A percentile compares a stretch with the other conserved stretches of the same genome.
Conservation (phyloP, 2,329 filamentous ascomycete genomes). For the Fusarium newnesense region DNA sequence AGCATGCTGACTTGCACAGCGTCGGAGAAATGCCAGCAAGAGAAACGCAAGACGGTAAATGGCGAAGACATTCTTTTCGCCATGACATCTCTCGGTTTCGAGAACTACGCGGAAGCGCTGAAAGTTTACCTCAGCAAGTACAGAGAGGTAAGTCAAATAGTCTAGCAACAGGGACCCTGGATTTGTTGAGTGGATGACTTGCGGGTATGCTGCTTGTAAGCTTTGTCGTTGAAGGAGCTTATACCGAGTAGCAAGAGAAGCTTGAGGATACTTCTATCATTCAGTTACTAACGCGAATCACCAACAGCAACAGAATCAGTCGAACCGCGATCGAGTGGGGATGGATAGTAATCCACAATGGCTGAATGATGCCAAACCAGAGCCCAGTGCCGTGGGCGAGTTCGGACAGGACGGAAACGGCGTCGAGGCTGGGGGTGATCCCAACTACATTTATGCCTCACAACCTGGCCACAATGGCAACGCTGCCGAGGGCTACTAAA, state of each 20-base stretch:
- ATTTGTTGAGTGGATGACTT: neutral
- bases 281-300: slow-evolving; percentile 13
- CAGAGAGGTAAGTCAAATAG: slow-evolving; percentile 80
- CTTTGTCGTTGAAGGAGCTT: neutral
- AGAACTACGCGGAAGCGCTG: slow-evolving; percentile 97
- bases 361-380: slow-evolving; percentile 48
- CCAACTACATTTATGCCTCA: slow-evolving; percentile 64
- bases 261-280: neutral
- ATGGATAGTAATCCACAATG: slow-evolving; percentile 50
- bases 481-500: slow-evolving; percentile 63
- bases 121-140: slow-evolving; percentile 99
- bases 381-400: slow-evolving; percentile 49
- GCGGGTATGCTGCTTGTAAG: neutral
- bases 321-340: slow-evolving; percentile 52
- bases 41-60: slow-evolving; percentile 99
- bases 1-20: slow-evolving; percentile 64
- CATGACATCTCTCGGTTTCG: slow-evolving; percentile 98
- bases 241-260: neutral
- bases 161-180: neutral
- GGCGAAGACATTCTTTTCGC: slow-evolving; percentile 98
- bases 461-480: slow-evolving; percentile 69
- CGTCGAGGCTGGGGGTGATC: slow-evolving; percentile 54
- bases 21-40: slow-evolving; percentile 98
- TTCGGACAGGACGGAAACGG: slow-evolving; percentile 55
- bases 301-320: slow-evolving; percentile 54